Base-by-base conservation (phyloP, 352 stramenopile genomes). In the Phytopythium helicoides region DNA sequence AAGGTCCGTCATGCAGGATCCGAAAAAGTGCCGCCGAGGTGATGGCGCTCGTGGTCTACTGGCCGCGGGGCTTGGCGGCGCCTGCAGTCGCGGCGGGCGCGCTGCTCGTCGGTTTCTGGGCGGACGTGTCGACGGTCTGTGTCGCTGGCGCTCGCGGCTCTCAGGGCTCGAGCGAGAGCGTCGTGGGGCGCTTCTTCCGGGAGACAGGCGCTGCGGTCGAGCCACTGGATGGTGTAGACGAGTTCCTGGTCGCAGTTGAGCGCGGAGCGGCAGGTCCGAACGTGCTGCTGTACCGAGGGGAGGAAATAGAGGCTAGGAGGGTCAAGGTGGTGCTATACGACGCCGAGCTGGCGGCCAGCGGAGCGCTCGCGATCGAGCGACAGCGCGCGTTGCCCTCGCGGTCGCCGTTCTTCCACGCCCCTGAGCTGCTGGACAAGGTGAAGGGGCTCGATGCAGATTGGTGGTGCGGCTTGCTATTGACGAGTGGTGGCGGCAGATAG, bases 31-130 rank as follows among this genome's bases (percentile, higher is more conserved):
- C n/a, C n/a, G n/a, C n/a, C n/a, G n/a, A n/a, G n/a, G n/a, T 34
- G 25, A 47, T 31, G 40, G 19, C 40, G 40, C 40, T 47, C 21
- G 62, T 78, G 14, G 68, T 82, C 37, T 87, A 79, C 50, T 86
- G 73, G 73, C 73, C 76, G 22, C 60, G 67, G 46, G 56, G 61
- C 18, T n/a, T 61, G 33, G 65, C 57, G 54, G 12, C 18, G 41
- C 48, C 53, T 11, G 26, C 36, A 40, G 23, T 25, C 23, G 21
- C 11, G n/a, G n/a, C n/a, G 23, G 23, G 21, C 42, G 9, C 4
- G 19, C 42, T 25, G 42, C 42, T 58, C 50, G 11, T 66, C 28
- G 74, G 72, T 35, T 60, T 52, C 10, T 55, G 55, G 0, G 21
- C 65, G 19, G 50, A 60, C 44, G 25, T 33, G 16, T n/a, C 18